Conservation (phyloP, 768 basidiomycete genomes). For the Rhizopogon vesiculosus region DNA sequence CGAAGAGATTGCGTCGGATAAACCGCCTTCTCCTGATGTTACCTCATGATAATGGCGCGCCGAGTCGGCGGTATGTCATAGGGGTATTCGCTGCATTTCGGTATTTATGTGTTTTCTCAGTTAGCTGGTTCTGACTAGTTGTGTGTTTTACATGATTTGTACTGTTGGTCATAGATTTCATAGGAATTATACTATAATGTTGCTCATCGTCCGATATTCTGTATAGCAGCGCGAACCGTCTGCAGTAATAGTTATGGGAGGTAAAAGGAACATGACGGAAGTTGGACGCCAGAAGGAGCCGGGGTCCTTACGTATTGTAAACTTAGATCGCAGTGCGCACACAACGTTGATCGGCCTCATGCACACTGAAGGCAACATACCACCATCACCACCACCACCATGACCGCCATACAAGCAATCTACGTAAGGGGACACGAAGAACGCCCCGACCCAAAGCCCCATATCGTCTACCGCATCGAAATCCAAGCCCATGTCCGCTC, state of each 20-base stretch:
- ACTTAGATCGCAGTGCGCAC: too few relatives aligned
- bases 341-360: not conserved
- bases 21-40: slow-evolving; percentile 12
- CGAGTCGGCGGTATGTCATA: not conserved
- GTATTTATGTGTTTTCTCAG: not conserved
- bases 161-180: not conserved
- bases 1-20: slow-evolving; percentile 21
- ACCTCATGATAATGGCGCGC: slow-evolving; percentile 8
- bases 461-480: slow-evolving; percentile 77
- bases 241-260: too few relatives aligned
- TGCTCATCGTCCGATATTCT: not conserved
- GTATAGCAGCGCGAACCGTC: not conserved
- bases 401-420: slow-evolving; percentile 77
- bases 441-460: slow-evolving; percentile 65
- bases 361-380: not conserved
- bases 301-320: too few relatives aligned
- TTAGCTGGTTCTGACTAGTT: slow-evolving; percentile 2
- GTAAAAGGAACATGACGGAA: not conserved
- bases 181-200: slow-evolving; percentile 1
- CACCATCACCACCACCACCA: slow-evolving; percentile 18
- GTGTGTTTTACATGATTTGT: slow-evolving; percentile 6
- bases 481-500: slow-evolving; percentile 86
- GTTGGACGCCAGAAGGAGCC: too few relatives aligned
- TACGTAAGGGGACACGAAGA: slow-evolving; percentile 67
- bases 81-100: not conserved